Evolutionary conservation across 768 basidiomycete genomes (phyloP).

Genomic region (Hirschioporus abietinus): DNA sequence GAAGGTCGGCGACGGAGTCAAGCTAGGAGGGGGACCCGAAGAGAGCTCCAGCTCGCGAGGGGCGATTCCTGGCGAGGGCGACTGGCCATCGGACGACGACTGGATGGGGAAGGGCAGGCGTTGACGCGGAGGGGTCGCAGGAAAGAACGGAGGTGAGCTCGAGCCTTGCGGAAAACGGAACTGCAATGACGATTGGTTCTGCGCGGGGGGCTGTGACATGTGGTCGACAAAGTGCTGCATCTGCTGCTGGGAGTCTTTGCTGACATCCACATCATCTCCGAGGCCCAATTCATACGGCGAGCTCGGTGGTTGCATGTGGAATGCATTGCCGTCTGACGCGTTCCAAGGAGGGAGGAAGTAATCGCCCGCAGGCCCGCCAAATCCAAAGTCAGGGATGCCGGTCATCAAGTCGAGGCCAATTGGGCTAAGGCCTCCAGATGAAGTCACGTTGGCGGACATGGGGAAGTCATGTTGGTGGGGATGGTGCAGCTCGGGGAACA

Average conservation of each 20-base stretch:
- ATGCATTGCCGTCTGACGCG: neutral
- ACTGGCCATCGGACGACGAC: too few species aligned
- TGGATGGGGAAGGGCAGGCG: too few species aligned
- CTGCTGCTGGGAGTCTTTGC: neutral
- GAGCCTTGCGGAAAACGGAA: too few species aligned
- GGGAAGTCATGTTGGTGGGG: conserved; percentile 1
- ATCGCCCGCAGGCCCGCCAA: neutral
- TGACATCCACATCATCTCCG: neutral
- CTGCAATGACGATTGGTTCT: too few species aligned
- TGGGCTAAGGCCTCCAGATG: neutral
- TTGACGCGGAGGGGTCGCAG: too few species aligned
- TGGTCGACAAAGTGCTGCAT: neutral
- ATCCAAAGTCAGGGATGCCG: neutral
- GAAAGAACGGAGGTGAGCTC: too few species aligned
- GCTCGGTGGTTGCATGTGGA: neutral
- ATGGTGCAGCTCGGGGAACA: neutral
- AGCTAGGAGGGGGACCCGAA: neutral
- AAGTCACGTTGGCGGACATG: too few species aligned
- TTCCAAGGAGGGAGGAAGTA: neutral
- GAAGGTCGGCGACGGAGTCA: neutral
- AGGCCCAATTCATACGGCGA: neutral
- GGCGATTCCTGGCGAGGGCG: too few species aligned
- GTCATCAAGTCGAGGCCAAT: neutral
- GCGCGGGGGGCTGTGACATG: too few species aligned
- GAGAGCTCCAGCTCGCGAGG: neutral